Evolutionary conservation across 2,329 filamentous ascomycete genomes (phyloP).

Genomic region (Neobulgaria alba): DNA sequence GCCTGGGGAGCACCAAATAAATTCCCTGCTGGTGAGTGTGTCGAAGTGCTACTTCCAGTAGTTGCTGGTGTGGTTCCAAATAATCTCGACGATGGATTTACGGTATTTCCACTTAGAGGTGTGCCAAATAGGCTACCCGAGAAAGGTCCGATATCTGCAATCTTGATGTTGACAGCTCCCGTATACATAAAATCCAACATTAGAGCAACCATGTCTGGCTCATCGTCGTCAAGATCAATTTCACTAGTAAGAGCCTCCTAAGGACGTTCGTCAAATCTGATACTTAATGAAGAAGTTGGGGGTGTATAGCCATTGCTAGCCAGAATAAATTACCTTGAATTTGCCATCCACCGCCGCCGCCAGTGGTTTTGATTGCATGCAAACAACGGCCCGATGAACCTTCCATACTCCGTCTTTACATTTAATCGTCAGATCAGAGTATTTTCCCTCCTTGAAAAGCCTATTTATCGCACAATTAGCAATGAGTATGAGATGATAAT

Average conservation of each 20-base stretch:
- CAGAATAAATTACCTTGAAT: conserved; percentile 13
- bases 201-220: background rate
- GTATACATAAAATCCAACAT: background rate
- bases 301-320: too few relatives aligned
- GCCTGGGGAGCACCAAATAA: too few relatives aligned
- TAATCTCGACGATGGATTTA: too few relatives aligned
- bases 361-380: conserved; percentile 16
- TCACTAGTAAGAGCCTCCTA: background rate
- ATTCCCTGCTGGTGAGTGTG: too few relatives aligned
- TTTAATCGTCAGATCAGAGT: conserved; percentile 17
- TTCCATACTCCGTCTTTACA: conserved; percentile 10
- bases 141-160: too few relatives aligned
- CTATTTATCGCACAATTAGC: conserved; percentile 1
- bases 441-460: conserved; percentile 8
- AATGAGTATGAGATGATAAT: too few relatives aligned
- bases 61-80: too few relatives aligned
- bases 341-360: conserved; percentile 12
- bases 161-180: background rate
- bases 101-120: too few relatives aligned
- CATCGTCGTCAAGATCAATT: background rate
- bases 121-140: too few relatives aligned
- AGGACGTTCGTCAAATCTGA: too few relatives aligned
- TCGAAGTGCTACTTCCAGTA: too few relatives aligned
- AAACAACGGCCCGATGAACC: conserved; percentile 15
- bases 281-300: too few relatives aligned